Evolutionary conservation across 1,139 yeast genomes (phyloP), one percentile per base, ranked within the genome.

Genomic region (Meyerozyma carpophila): DNA sequence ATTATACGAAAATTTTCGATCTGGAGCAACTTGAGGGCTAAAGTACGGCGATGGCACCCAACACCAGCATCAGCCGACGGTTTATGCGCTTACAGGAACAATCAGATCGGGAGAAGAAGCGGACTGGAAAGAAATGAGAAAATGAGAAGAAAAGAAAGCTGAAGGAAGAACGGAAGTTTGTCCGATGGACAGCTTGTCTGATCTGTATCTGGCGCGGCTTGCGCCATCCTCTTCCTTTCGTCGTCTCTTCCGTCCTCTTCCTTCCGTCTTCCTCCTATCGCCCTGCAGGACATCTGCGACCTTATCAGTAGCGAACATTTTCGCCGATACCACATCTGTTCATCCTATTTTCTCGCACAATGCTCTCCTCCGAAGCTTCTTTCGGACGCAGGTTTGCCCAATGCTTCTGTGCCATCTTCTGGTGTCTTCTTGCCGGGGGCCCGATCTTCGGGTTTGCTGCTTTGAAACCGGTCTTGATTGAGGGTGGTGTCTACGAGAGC

Each of bases 371-470:
- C 11, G 37, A 34, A 9, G 37, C 26, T 16, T 34, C 37, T 10
- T 34, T 16, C 14, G 14, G 26, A 10, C 25, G 37, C n/a, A 50
- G 77, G 46, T 36, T 63, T 9, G 25, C 67, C 1, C 90, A 83
- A 58, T 73, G 83, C 10, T 45, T 58, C 8, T 86, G 95, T 62
- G 91, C 97, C 31, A 79, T 88, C 29, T 51, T 73, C 1, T 90
- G 96, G 96, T 90, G 97, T 65, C 67, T 90, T 24, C 68, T 89
- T 34, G 91, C 96, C 2, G 96, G 96, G 0, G 98, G 97, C 2
- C 90, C 95, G 1, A 84, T 90, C 9, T 91, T 91, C 70, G 95
- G 97, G 1, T 91, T 90, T 67, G 96, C 97, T 16, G 97, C 97
- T 3, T 68, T 91, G 44, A 91, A 91, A 58, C 95, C 95, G 4